A percentile compares a stretch with the other conserved stretches of the same genome.
These are phyloP conservation scores for Firmiana major DNA, from an alignment of 345 rosid genomes.

Conservation along the genomic window DNA sequence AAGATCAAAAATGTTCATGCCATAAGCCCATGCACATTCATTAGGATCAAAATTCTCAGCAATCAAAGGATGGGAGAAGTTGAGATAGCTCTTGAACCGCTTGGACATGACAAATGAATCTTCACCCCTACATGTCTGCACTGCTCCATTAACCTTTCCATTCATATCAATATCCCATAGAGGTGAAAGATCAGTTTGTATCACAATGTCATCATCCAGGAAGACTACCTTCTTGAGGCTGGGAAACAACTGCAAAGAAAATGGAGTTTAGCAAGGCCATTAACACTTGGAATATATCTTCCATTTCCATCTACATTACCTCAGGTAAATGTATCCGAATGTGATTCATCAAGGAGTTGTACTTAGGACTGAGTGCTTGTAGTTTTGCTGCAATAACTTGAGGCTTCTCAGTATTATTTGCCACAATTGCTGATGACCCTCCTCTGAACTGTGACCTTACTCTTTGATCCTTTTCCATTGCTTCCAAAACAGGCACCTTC, in stretches of 20 bases:
- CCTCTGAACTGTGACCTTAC: constrained; percentile 91
- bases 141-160: constrained; percentile 93
- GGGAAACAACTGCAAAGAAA: constrained; percentile 72
- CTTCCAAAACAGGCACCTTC: constrained; percentile 91
- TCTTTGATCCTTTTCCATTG: constrained; percentile 92
- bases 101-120: constrained; percentile 88
- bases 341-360: constrained; percentile 92
- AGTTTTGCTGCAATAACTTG: constrained; percentile 76
- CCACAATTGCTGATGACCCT: constrained; percentile 83
- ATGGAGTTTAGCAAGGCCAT: neutral
- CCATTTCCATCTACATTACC: constrained; percentile 34
- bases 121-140: constrained; percentile 77
- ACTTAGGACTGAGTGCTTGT: constrained; percentile 93
- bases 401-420: constrained; percentile 69
- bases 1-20: constrained; percentile 90
- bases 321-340: constrained; percentile 90
- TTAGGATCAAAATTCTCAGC: constrained; percentile 58
- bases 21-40: constrained; percentile 98
- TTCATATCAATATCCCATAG: constrained; percentile 89
- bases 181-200: constrained; percentile 88
- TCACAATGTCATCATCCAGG: constrained; percentile 89
- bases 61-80: constrained; percentile 82
- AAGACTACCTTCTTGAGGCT: constrained; percentile 88
- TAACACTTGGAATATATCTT: neutral
- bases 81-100: constrained; percentile 76